A percentile compares a stretch with the other conserved stretches of the same genome.
These are phyloP conservation scores for Talaromyces funiculosus DNA, from an alignment of 2,329 filamentous ascomycete species.

Conservation along the genomic window DNA sequence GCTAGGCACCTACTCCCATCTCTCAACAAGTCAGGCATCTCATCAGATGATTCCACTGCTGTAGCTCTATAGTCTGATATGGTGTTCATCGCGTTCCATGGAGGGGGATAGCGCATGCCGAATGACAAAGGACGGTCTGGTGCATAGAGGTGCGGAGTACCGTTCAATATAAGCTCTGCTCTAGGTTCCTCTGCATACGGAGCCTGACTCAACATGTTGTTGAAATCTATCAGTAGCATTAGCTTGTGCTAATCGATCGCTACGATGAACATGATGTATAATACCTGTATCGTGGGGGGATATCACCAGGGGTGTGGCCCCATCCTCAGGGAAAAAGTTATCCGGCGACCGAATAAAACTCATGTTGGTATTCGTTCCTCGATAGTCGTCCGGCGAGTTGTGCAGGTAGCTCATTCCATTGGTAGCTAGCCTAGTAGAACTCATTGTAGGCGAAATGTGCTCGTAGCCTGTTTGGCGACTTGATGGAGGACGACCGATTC, in stretches of 20 bases:
- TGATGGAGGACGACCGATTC: background rate
- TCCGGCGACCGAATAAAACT: background rate
- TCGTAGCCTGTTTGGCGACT: too few species aligned
- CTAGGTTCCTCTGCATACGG: background rate
- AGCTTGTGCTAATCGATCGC: background rate
- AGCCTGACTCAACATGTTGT: background rate
- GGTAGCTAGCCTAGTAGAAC: background rate
- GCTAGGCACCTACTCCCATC: background rate
- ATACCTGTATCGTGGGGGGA: background rate
- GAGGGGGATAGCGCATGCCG: background rate
- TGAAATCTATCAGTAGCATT: background rate
- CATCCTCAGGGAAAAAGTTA: background rate
- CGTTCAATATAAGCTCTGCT: background rate
- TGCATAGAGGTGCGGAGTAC: background rate
- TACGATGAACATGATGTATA: background rate
- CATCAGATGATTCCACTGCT: background rate
- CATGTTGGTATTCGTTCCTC: too few species aligned
- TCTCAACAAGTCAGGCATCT: background rate
- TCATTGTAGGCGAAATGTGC: background rate
- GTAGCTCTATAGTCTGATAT: background rate
- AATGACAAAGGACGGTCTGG: background rate
- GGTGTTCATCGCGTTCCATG: too few species aligned
- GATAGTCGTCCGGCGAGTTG: background rate
- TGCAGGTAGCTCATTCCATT: background rate
- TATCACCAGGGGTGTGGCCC: background rate